These are phyloP conservation scores for Cinnamomum chago DNA, from an alignment of 164 flowering plant genomes.

Conservation along the genomic window DNA sequence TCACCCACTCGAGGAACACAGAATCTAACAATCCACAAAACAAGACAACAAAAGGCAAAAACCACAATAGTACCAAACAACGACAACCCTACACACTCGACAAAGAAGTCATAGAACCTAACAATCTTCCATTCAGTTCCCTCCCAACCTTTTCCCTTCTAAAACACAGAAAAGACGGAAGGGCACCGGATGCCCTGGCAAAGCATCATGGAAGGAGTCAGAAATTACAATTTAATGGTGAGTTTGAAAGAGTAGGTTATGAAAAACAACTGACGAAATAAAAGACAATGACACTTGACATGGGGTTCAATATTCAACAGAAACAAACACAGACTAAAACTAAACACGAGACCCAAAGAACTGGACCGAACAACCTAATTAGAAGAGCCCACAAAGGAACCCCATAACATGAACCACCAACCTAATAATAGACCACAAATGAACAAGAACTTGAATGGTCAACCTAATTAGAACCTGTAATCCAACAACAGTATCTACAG, in stretches of 20 bases:
- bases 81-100: slow-evolving; percentile 2
- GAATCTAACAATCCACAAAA: slow-evolving; percentile 4
- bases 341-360: background rate
- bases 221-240: slow-evolving; percentile 8
- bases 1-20: slow-evolving; percentile 5
- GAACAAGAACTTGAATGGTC: slow-evolving; percentile 2
- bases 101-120: slow-evolving; percentile 4
- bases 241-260: background rate
- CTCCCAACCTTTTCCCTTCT: slow-evolving; percentile 40
- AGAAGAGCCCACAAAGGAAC: background rate
- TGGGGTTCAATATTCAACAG: background rate
- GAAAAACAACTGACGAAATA: background rate
- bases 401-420: background rate
- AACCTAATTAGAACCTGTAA: slow-evolving; percentile 1
- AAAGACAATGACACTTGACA: background rate
- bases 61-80: slow-evolving; percentile 3
- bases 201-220: slow-evolving; percentile 14
- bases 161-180: slow-evolving; percentile 36
- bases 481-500: slow-evolving; percentile 37
- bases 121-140: slow-evolving; percentile 16
- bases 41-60: slow-evolving; percentile 9
- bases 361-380: background rate
- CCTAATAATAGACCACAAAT: slow-evolving; percentile 1
- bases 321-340: background rate
- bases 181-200: slow-evolving; percentile 19